Evolutionary conservation across 768 basidiomycete species (phyloP), one percentile per base, ranked within the genome.

Genomic region (Phylloporus sp.): DNA sequence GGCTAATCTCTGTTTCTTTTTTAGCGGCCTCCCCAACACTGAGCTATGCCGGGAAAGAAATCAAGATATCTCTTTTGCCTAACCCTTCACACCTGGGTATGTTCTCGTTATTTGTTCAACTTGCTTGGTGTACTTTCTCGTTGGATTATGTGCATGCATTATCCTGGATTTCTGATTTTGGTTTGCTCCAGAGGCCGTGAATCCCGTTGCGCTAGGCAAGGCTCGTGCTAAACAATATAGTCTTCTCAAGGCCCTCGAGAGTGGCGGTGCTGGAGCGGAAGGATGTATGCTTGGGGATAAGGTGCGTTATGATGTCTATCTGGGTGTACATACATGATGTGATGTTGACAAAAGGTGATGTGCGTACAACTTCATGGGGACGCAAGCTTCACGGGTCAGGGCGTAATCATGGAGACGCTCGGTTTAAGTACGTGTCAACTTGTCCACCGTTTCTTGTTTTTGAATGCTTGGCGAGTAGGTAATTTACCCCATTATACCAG

Each of bases 321-420:
- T 31, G 13, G n/a, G 20, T 22, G 16, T 8, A 12, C 26, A 3
- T 39, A 22, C 45, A 35, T 46, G n/a, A 16, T 44, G 45, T 56
- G 60, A 55, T 69, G 3, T 16, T 46, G 12, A 13, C 11, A 7
- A 65, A 80, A 77, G 60, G 94, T 86, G 3, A 85, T 95, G 81
- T 92, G 87, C 55, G 85, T 95, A 0, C 91, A 94, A 60, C 68
- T 97, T 42, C 94, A 95, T 56, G 94, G 94, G 3, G 94, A 97
- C 66, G 92, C 90, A 1, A 91, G 88, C 52, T 95, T 95, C 63
- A 80, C 87, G 0, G 94, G 93, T 0, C 94, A 95, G 65, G 93
- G 94, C 2, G 77, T 95, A 5, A 81, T 94, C 16, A 94, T 92
- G 84, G 94, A 95, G 67, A 77, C 80, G 16, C 75, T 97, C 28